Evolutionary conservation across 352 stramenopile species (phyloP), one percentile per base, ranked within the genome.

Genomic region (Phytophthora chlamydospora): DNA sequence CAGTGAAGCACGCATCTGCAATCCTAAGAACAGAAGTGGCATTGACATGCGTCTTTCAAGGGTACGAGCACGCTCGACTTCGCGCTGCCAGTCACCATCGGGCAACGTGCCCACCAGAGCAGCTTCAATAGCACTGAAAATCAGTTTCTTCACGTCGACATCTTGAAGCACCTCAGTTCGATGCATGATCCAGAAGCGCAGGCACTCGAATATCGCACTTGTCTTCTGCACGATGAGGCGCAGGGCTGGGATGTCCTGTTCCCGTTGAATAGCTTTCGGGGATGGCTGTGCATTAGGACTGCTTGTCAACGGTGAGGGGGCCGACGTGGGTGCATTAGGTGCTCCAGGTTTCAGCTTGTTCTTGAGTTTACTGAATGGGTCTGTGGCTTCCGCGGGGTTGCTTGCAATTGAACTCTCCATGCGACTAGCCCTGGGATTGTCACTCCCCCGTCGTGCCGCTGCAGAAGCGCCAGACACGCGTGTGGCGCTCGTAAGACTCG

Each of bases 181-280:
- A 54, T 89, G 64, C 80, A 96, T 94, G 19, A 96, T 70, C 87
- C 87, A 96, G 46, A 93, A 90, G 2, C 84, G 85, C 29, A 96
- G 58, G 41, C 85, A 91, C 53, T 96, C 87, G 42, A 96, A 96
- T 44, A 96, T 93, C 6, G 83, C 73, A 35, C 74, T 89, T 3
- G 83, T 94, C 64, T 96, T 96, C 49, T 91, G 80, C 12, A 91
- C 83, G 41, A 94, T 93, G 19, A 91, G 46, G 0, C 81, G 78
- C 46, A 96, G 58, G 0, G 81, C 83, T 7, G 85, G 78, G 2
- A 90, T 91, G 4, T 93, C 83, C 7, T 83, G 73, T 33, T 90
- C 75, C 51, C 51, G 65, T 16, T 61, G 65, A 13, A 36, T n/a
- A 54, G 52, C 24, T 19, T 27, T 2, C 9, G 43, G 27, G 16